Evolutionary conservation across 495 filamentous ascomycete species (phyloP).

Genomic region (Xeromyces bisporus): DNA sequence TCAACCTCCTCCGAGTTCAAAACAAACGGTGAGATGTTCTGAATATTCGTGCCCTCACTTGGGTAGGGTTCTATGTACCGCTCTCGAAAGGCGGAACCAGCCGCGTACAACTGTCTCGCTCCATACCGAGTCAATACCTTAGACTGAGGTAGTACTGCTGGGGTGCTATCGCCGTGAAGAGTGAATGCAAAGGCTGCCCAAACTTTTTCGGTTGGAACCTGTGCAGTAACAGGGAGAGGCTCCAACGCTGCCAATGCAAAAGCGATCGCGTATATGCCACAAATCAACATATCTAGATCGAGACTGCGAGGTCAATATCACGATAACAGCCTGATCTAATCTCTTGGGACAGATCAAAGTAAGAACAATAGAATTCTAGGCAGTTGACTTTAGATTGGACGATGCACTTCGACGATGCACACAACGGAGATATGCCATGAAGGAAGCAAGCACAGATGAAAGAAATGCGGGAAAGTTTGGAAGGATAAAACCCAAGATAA

Average conservation of each 20-base stretch:
- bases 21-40: slow-evolving; percentile 23
- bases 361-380: too few species aligned
- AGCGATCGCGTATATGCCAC: background rate
- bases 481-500: too few species aligned
- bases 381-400: too few species aligned
- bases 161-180: slow-evolving; percentile 56
- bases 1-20: slow-evolving; percentile 31
- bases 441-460: too few species aligned
- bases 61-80: slow-evolving; percentile 35
- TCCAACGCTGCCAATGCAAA: background rate
- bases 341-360: too few species aligned
- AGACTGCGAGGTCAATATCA: too few species aligned
- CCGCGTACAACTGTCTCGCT: slow-evolving; percentile 43
- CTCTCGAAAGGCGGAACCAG: slow-evolving; percentile 43
- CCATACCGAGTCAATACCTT: slow-evolving; percentile 47
- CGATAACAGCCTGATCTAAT: too few species aligned
- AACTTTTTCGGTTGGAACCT: slow-evolving; percentile 33
- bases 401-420: too few species aligned
- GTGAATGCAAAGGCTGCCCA: slow-evolving; percentile 57
- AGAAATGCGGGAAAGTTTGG: too few species aligned
- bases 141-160: slow-evolving; percentile 33
- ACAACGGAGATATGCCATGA: too few species aligned
- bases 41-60: slow-evolving; percentile 18
- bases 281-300: too few species aligned
- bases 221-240: slow-evolving; percentile 3